Evolutionary conservation across 306 rosid genomes (phyloP), one percentile per base, ranked within the genome.

Genomic region (Inga leiocalycina): DNA sequence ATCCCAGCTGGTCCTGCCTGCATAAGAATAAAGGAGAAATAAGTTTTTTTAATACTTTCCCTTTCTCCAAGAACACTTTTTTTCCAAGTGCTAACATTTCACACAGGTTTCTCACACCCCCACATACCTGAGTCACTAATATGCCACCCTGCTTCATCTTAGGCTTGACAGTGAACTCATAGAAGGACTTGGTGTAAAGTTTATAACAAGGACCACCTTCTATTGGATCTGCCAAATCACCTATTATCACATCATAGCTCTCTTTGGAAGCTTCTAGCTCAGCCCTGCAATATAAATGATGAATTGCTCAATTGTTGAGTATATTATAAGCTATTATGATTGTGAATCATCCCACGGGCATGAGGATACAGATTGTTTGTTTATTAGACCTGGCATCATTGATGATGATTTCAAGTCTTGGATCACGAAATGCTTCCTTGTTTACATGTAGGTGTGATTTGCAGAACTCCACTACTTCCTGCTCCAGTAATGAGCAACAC

Each of bases 1-100:
- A 95, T 95, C 80, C 98, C 98, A 85, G 98, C 98, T 66, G 98
- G 98, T 3, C 98, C 98, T 10, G 98, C 98, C 98, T 95, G 85
- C 82, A 81, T 15, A 68, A 73, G 51, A 24, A 74, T 17, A 73
- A 86, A 22, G 34, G 37, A 70, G 5, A 46, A 62, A 27, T 27
- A 32, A 11, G 75, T 61, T 74, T 37, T 51, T 76, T 12, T 62
- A 10, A 67, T 22, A 77, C 14, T 67, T 11, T 77, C 75, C 7
- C 12, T 3, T 73, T 41, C 39, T 68, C 39, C 13, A 43, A 79
- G 56, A 61, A 54, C 30, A 8, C 10, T 22, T 22, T 20, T 59
- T 59, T 10, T 0, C 0, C 66, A 22, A n/a, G 32, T 59, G 65
- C 65, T n/a, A 57, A 20, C 16, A 68, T 68, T 22, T 20, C 35